Conservation (phyloP, 2,329 filamentous ascomycete genomes). For the Cytospora paraplurivora region DNA sequence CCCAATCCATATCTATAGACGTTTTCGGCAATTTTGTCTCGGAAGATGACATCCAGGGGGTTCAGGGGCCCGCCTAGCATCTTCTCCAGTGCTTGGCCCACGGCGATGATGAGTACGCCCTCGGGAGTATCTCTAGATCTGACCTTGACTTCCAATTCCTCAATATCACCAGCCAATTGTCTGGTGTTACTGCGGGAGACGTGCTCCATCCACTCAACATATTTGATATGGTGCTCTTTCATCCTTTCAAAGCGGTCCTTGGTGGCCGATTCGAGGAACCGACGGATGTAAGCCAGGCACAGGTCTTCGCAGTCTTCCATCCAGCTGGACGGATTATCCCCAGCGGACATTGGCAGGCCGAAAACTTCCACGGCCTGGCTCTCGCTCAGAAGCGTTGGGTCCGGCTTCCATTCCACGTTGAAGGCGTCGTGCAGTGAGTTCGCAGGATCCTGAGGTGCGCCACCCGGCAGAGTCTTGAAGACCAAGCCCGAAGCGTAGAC, state of each 20-base stretch:
- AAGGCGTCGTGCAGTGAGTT: constrained; percentile 26
- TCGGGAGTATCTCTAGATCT: constrained; percentile 25
- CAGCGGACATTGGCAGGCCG: constrained; percentile 19
- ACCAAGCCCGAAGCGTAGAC: constrained; percentile 30
- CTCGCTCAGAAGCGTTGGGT: constrained; percentile 29
- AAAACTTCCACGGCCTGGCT: constrained; percentile 28
- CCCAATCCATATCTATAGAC: constrained; percentile 34
- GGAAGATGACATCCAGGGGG: constrained; percentile 37
- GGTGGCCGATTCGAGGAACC: constrained; percentile 19
- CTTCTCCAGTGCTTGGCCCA: constrained; percentile 31
- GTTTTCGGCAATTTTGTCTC: constrained; percentile 32
- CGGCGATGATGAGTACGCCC: constrained; percentile 32
- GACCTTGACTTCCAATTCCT: constrained; percentile 27
- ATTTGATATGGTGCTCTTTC: constrained; percentile 27
- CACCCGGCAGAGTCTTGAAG: constrained; percentile 29
- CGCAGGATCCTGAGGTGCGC: background rate
- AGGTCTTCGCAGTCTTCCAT: constrained; percentile 30
- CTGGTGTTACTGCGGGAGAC: constrained; percentile 9
- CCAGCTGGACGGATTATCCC: constrained; percentile 29
- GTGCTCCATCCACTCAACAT: constrained; percentile 28
- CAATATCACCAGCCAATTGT: constrained; percentile 1
- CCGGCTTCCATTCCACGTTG: constrained; percentile 32
- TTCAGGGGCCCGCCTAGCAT: constrained; percentile 35
- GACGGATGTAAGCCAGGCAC: constrained; percentile 26
- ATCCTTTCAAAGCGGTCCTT: constrained; percentile 18